Evolutionary conservation across 345 rosid genomes (phyloP).

Genomic region (Dovyalis caffra): DNA sequence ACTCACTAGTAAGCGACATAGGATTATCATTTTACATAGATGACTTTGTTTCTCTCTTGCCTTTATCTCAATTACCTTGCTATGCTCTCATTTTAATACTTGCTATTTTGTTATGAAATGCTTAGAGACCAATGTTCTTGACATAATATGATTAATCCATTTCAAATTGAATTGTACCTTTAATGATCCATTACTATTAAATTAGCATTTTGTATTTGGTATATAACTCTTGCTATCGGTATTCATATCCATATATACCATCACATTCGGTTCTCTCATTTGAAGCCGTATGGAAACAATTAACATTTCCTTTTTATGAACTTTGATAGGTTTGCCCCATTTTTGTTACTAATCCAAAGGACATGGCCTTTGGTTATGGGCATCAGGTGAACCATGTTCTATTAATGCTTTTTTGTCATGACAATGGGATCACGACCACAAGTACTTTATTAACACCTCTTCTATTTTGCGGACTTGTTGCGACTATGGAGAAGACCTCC

Average conservation of each 20-base stretch:
- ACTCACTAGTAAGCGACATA: no score
- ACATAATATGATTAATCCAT: no score
- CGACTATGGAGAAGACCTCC: slow-evolving; percentile 65
- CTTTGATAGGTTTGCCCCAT: slow-evolving; percentile 62
- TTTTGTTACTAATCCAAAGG: slow-evolving; percentile 55
- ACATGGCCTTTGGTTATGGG: slow-evolving; percentile 86
- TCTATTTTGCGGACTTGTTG: slow-evolving; percentile 56
- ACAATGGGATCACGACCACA: neutral
- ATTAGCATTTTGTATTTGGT: neutral
- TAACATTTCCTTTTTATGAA: neutral
- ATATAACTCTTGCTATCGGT: neutral
- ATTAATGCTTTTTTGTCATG: neutral
- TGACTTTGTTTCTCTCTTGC: no score
- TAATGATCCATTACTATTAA: neutral
- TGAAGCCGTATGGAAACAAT: neutral
- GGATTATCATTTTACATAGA: no score
- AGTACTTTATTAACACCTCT: neutral
- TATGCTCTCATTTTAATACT: no score
- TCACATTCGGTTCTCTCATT: neutral
- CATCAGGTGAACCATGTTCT: slow-evolving; percentile 56
- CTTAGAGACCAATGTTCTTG: no score
- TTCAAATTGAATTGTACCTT: no score
- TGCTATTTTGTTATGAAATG: no score
- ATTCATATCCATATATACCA: neutral
- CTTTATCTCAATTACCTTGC: no score